Percentiles rank a stretch among this genome's conserved stretches.
Conservation (phyloP, 192 early-diverging fungal genomes). For the Coemansia sp. region DNA sequence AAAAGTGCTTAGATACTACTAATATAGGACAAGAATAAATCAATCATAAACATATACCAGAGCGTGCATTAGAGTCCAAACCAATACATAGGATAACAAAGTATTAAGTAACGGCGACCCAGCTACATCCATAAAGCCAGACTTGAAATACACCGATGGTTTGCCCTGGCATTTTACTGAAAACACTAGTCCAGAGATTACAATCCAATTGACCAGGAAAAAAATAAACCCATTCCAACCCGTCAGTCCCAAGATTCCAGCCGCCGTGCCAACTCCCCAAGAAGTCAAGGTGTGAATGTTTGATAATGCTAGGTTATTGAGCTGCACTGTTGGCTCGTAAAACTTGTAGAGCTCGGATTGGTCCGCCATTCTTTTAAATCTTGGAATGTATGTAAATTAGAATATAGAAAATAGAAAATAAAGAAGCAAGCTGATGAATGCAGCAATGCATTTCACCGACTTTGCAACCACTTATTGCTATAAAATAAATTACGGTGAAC, state of each 20-base stretch:
- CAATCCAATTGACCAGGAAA: conserved; percentile 64
- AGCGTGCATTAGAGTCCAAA: conserved; percentile 51
- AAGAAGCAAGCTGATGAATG: not conserved
- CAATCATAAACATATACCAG: conserved; percentile 51
- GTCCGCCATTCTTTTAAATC: conserved; percentile 36
- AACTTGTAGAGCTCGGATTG: conserved; percentile 46
- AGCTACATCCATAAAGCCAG: conserved; percentile 42
- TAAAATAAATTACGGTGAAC: too few species aligned
- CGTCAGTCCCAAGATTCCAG: conserved; percentile 85
- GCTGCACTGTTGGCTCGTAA: conserved; percentile 51
- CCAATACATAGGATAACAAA: conserved; percentile 46
- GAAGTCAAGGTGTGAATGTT: conserved; percentile 51
- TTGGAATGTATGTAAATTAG: too few species aligned
- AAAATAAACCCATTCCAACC: conserved; percentile 81
- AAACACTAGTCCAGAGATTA: conserved; percentile 60
- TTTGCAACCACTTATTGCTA: too few species aligned
- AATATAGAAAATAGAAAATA: not conserved
- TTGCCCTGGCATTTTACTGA: conserved; percentile 57
- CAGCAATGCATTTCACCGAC: too few species aligned
- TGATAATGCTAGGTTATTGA: conserved; percentile 44
- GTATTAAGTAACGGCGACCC: conserved; percentile 43
- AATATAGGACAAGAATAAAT: too few species aligned
- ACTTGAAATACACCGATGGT: conserved; percentile 59
- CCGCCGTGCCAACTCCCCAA: conserved; percentile 70
- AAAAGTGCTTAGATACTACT: not conserved